Evolutionary conservation across 306 rosid species (phyloP), one percentile per base, ranked within the genome.

Genomic region (Begonia peltatifolia): DNA sequence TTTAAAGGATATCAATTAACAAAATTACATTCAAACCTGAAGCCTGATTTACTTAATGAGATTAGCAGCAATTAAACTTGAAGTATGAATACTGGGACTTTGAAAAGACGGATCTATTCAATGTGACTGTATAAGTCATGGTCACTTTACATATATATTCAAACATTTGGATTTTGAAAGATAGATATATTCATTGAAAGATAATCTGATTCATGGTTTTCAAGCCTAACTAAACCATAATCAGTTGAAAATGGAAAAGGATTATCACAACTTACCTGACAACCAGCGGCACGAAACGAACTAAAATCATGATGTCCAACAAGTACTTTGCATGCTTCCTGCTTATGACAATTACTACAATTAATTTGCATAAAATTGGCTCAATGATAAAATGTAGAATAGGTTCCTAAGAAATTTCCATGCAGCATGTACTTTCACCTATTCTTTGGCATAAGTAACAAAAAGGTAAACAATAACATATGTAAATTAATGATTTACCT

Each of bases 241-340:
- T 11, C 12, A 41, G 12, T 9, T 12, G 18, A 47, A 41, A 50
- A 14, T 44, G 17, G 12, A 51, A 50, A 50, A 15, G 13, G 41
- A 60, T 16, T 9, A 20, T 42, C 14, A 68, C 57, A 63, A 43
- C 47, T 64, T 65, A 86, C 95, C 94, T 90, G 99, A 74, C 99
- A 83, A 70, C 93, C 96, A 49, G 94, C 68, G 50, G 94, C 88
- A 68, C 99, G 71, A 64, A 90, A 90, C 73, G 99, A 86, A 67
- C 96, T 90, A 73, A 86, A 90, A 75, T 90, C 96, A 77, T 86
- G 99, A 72, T 50, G 68, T 54, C 94, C 99, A 56, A 77, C 88
- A 53, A 86, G 93, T 68, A 86, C 76, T 54, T 65, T 73, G 80
- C 96, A 83, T 46, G 99, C 99, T 56, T 77, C 95, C 94, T 90